These are phyloP conservation scores for Imleria badia DNA, from an alignment of 768 basidiomycete species.

Conservation along the genomic window DNA sequence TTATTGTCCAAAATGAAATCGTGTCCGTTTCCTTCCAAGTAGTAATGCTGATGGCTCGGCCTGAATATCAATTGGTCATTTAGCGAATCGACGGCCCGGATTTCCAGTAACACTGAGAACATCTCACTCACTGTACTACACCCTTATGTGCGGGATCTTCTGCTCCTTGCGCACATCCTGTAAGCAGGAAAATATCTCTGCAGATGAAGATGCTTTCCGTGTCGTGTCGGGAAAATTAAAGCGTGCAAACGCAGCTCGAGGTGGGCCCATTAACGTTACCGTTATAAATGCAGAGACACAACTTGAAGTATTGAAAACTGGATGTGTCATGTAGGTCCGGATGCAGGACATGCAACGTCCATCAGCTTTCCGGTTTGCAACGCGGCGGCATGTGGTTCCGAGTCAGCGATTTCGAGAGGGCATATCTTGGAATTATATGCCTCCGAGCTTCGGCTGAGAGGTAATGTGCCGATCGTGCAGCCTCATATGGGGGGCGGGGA, in stretches of 20 bases:
- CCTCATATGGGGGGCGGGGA: conserved; percentile 62
- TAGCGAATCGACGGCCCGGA: background rate
- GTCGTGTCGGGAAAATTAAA: conserved; percentile 37
- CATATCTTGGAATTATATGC: conserved; percentile 52
- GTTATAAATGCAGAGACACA: background rate
- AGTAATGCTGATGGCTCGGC: too few relatives aligned
- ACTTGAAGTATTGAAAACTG: conserved; percentile 1
- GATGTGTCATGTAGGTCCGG: conserved; percentile 52
- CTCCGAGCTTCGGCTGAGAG: conserved; percentile 76
- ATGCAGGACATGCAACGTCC: conserved; percentile 45
- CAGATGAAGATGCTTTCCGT: conserved; percentile 17
- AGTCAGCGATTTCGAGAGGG: conserved; percentile 21
- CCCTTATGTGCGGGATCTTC: conserved; percentile 70
- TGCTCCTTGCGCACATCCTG: conserved; percentile 38
- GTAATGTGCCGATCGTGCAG: conserved; percentile 55
- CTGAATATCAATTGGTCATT: background rate
- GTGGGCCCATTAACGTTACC: conserved; percentile 31
- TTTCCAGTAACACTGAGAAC: background rate
- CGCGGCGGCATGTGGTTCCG: conserved; percentile 12
- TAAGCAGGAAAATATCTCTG: conserved; percentile 2
- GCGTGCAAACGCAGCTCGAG: conserved; percentile 56
- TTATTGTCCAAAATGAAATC: background rate
- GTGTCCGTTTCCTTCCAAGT: too few relatives aligned
- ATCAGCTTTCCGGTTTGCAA: conserved; percentile 13
- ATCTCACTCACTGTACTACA: background rate